phyloP scores from a whole-genome alignment of 371 early-diverging fungal genomes.

The Mucor circinelloides region DNA sequence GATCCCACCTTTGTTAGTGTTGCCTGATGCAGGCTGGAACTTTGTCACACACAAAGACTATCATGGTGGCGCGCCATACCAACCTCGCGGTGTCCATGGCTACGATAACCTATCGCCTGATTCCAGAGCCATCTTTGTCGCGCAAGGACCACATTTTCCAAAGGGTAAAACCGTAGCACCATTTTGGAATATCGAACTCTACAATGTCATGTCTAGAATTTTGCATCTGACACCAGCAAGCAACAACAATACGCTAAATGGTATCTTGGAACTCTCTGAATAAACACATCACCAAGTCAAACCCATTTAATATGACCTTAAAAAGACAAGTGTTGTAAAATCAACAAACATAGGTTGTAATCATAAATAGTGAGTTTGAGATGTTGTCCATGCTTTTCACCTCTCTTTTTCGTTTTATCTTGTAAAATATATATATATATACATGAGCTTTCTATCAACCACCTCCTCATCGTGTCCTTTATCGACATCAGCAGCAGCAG shows the following conservation, averaged over 20 bases:
- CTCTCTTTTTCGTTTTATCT: not conserved
- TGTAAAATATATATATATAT: too few species aligned
- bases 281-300: too few species aligned
- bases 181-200: slow-evolving; percentile 51
- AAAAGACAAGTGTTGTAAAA: not conserved
- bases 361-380: not conserved
- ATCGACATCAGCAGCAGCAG: not conserved
- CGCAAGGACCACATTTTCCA: slow-evolving; percentile 74
- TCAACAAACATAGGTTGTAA: not conserved
- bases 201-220: slow-evolving; percentile 41
- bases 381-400: not conserved
- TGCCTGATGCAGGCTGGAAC: slow-evolving; percentile 71
- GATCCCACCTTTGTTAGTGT: slow-evolving; percentile 73
- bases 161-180: slow-evolving; percentile 22
- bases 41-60: slow-evolving; percentile 50
- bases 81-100: slow-evolving; percentile 79
- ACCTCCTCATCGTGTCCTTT: not conserved
- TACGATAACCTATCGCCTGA: slow-evolving; percentile 78
- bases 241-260: slow-evolving; percentile 48
- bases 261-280: slow-evolving; percentile 12
- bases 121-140: slow-evolving; percentile 91
- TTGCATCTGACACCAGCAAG: slow-evolving; percentile 38
- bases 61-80: slow-evolving; percentile 19
- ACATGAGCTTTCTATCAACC: not conserved
- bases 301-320: not conserved